Evolutionary conservation across 352 stramenopile species (phyloP), one percentile per base, ranked within the genome.

Genomic region (Phytophthora tentaculata): DNA sequence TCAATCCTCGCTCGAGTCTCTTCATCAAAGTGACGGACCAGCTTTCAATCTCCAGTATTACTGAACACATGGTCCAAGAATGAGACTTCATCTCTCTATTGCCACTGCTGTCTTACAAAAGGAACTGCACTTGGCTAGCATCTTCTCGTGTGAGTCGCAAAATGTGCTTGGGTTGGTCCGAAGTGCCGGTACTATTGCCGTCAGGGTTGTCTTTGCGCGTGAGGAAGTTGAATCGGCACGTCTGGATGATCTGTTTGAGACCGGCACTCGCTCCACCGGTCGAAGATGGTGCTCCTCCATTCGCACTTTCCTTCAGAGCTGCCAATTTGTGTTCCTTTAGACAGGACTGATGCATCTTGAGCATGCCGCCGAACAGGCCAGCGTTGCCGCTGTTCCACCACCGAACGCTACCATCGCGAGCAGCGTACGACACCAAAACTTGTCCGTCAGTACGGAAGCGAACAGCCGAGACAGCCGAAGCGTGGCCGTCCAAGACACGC

Each of bases 321-420:
- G 79, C 64, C 6, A 96, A 66, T 63, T 92, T 92, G 72, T 94
- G 81, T 52, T 96, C 86, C 48, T 92, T 93, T 23, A 96, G 76
- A 65, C 88, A 96, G 17, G 86, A 92, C 61, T 96, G 88, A 45
- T 96, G 88, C 74, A 96, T 91, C 76, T 94, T 94, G 49, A 96
- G 77, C 81, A 96, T 93, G 3, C 86, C 83, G 2, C 86, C 86
- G 50, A 96, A 94, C 6, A 96, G 57, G 1, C 86, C 86, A 4
- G 82, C 81, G 23, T 86, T 90, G 19, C 84, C 83, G 51, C 84
- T 94, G 64, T 96, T 96, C 88, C 88, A 96, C 86, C 86, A 96
- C 5, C 86, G 79, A 0, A 96, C 84, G 39, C 85, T 94, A 0
- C 79, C 83, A 54, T 96, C 86, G 0, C 86, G 80, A 44, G 88